Percentiles rank a stretch among this genome's conserved stretches.
Evolutionary conservation across 2,329 filamentous ascomycete species (phyloP).

Genomic region (Chrysoporthe cubensis): DNA sequence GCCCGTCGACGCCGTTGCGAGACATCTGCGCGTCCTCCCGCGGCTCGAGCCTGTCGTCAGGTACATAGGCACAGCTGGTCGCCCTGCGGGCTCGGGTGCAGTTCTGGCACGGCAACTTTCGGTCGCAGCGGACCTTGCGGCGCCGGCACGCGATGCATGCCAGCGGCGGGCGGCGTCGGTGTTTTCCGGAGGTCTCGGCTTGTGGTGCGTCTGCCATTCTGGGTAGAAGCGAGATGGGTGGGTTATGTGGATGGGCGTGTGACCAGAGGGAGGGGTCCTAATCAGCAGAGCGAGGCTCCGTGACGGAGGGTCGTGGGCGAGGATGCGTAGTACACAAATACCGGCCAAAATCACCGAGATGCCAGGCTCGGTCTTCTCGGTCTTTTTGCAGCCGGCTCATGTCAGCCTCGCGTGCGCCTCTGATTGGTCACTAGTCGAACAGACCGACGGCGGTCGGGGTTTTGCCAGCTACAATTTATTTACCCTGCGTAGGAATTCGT

Average conservation of each 20-base stretch:
- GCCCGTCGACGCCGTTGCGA: constrained; percentile 7
- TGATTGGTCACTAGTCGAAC: neutral
- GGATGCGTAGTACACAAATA: neutral
- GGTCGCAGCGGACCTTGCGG: constrained; percentile 50
- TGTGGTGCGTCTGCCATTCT: neutral
- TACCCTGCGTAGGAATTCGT: neutral
- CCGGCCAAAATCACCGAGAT: constrained; percentile 4
- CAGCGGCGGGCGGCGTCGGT: constrained; percentile 30
- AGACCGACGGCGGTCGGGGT: neutral
- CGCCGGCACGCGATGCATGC: constrained; percentile 46
- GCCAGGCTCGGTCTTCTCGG: neutral
- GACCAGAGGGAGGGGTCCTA: neutral
- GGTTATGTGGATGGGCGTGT: neutral
- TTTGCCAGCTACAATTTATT: neutral
- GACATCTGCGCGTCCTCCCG: constrained; percentile 13
- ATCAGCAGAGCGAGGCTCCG: constrained; percentile 1
- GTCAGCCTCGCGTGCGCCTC: neutral
- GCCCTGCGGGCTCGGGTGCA: constrained; percentile 44
- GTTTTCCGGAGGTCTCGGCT: constrained; percentile 19
- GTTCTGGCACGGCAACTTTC: constrained; percentile 46
- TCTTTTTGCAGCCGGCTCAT: neutral
- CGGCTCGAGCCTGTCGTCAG: constrained; percentile 30
- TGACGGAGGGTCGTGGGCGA: neutral
- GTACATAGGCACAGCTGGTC: constrained; percentile 40
- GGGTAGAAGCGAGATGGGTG: neutral